Conservation (phyloP, 805 yeast genomes). For the Lachancea lanzarotensis region DNA sequence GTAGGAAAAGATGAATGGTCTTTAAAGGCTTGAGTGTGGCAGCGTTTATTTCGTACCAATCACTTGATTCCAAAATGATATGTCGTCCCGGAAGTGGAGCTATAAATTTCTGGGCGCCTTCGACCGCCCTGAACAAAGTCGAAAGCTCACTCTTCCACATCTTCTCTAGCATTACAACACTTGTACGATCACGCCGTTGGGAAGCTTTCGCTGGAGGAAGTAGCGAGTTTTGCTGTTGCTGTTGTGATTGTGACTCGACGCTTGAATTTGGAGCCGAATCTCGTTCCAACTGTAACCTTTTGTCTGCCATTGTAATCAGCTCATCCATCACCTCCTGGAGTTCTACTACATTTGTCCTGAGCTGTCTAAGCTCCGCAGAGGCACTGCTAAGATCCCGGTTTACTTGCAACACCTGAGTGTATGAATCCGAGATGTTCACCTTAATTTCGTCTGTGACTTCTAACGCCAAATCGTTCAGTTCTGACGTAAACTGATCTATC, state of each 20-base stretch:
- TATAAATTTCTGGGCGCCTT: conserved; percentile 79
- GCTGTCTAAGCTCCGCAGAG: conserved; percentile 52
- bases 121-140: conserved; percentile 70
- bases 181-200: conserved; percentile 49
- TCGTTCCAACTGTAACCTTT: conserved; percentile 43
- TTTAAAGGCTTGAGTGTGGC: conserved; percentile 78
- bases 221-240: conserved; percentile 10
- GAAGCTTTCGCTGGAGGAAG: conserved; percentile 21
- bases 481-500: conserved; percentile 61
- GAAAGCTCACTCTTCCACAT: conserved; percentile 75
- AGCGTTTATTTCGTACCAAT: conserved; percentile 82
- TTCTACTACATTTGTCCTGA: conserved; percentile 55
- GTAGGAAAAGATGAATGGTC: conserved; percentile 65
- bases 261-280: conserved; percentile 7
- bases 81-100: conserved; percentile 77
- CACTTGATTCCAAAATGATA: conserved; percentile 66
- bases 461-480: conserved; percentile 42
- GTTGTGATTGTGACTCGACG: conserved; percentile 9
- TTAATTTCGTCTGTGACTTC: conserved; percentile 53
- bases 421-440: conserved; percentile 53
- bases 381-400: conserved; percentile 58
- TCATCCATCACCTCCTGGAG: conserved; percentile 53
- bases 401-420: conserved; percentile 52
- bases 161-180: conserved; percentile 65
- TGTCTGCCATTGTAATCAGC: conserved; percentile 55